phyloP scores from a whole-genome alignment of 768 basidiomycete genomes.

The Crucibulum laeve region DNA sequence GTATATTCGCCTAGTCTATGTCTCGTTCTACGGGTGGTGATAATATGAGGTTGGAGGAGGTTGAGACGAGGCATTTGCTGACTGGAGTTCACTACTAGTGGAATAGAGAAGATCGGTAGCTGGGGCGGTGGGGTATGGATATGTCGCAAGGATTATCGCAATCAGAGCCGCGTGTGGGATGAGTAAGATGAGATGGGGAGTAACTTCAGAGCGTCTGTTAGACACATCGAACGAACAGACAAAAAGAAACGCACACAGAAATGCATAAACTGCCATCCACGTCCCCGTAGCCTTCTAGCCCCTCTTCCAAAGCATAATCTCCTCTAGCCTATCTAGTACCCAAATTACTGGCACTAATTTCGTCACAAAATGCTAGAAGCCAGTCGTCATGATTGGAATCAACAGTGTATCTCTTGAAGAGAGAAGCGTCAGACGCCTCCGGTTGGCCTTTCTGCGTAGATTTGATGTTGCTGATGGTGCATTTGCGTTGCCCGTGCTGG shows the following conservation, averaged over 20 bases:
- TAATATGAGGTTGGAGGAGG: slow-evolving; percentile 27
- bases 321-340: slow-evolving; percentile 88
- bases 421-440: slow-evolving; percentile 33
- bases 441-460: slow-evolving; percentile 18
- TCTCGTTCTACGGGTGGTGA: slow-evolving; percentile 52
- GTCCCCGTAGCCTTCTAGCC: slow-evolving; percentile 67
- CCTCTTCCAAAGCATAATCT: slow-evolving; percentile 77
- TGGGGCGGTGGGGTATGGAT: slow-evolving; percentile 39
- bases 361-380: slow-evolving; percentile 78
- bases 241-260: slow-evolving; percentile 59
- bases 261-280: slow-evolving; percentile 76
- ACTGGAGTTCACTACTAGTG: slow-evolving; percentile 1
- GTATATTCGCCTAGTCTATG: slow-evolving; percentile 81
- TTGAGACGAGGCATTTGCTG: slow-evolving; percentile 4
- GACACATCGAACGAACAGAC: slow-evolving; percentile 2
- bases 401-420: slow-evolving; percentile 68
- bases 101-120: slow-evolving; percentile 10
- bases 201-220: slow-evolving; percentile 49
- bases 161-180: slow-evolving; percentile 64
- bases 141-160: slow-evolving; percentile 59
- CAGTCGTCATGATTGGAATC: slow-evolving; percentile 68
- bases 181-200: slow-evolving; percentile 68
- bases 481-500: background rate
- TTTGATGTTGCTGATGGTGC: slow-evolving; percentile 14
- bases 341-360: slow-evolving; percentile 80